Evolutionary conservation across 768 basidiomycete genomes (phyloP).

Genomic region (Lentinula boryana): DNA sequence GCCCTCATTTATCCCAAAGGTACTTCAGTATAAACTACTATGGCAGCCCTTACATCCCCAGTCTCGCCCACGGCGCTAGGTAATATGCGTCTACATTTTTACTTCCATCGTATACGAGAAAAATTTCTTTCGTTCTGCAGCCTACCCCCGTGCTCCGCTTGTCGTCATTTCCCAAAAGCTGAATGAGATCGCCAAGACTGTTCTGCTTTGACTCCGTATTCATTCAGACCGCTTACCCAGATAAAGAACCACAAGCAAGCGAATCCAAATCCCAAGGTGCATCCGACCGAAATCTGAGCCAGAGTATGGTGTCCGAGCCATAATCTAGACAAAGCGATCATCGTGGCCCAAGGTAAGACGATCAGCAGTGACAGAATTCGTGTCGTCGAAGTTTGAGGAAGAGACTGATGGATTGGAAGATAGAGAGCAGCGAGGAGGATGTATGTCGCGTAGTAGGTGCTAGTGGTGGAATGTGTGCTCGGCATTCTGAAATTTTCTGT

Average conservation of each 20-base stretch:
- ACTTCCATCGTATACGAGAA: no score
- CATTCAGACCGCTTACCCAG: conserved; percentile 40
- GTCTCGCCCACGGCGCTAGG: no score
- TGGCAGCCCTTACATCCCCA: no score
- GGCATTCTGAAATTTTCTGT: conserved; percentile 54
- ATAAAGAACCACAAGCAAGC: conserved; percentile 50
- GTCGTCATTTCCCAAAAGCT: neutral
- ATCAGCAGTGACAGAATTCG: conserved; percentile 42
- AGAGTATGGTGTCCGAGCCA: conserved; percentile 77
- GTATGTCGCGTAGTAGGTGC: conserved; percentile 59
- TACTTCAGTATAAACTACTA: no score
- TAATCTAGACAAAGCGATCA: conserved; percentile 61
- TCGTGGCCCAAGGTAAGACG: conserved; percentile 46
- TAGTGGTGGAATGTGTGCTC: conserved; percentile 71
- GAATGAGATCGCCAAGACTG: conserved; percentile 6
- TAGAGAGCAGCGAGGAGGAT: conserved; percentile 48
- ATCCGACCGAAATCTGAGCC: conserved; percentile 60
- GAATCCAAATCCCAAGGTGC: conserved; percentile 46
- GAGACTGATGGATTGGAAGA: conserved; percentile 53
- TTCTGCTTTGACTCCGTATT: conserved; percentile 22
- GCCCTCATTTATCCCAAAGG: no score
- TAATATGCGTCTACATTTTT: no score
- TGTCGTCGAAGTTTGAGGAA: conserved; percentile 32
- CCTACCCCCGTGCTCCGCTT: no score
- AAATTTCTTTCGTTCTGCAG: no score